Evolutionary conservation across 495 filamentous ascomycete genomes (phyloP).

Genomic region (Halenospora varia): DNA sequence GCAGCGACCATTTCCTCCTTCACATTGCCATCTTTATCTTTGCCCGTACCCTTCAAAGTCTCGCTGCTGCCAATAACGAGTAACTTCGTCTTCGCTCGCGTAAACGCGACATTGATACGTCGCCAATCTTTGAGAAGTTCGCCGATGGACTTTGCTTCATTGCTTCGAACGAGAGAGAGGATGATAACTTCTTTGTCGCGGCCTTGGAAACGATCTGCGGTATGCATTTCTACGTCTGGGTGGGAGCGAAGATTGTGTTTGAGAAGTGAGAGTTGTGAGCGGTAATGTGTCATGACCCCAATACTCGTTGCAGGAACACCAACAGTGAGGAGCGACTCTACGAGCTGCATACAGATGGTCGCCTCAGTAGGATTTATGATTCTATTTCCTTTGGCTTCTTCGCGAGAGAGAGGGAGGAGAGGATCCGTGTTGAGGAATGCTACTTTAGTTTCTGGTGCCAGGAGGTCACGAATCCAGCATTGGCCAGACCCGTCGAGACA

Average conservation of each 20-base stretch:
- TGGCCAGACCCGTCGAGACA: constrained; percentile 47
- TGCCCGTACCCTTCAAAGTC: constrained; percentile 55
- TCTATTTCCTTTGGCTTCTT: constrained; percentile 71
- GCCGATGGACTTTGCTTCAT: constrained; percentile 72
- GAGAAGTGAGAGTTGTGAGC: constrained; percentile 69
- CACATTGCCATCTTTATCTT: constrained; percentile 25
- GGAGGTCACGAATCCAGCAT: constrained; percentile 83
- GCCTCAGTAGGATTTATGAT: constrained; percentile 84
- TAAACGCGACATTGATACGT: constrained; percentile 92
- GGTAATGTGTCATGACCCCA: constrained; percentile 98
- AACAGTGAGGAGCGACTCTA: constrained; percentile 66
- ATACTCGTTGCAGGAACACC: constrained; percentile 75
- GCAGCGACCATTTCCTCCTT: constrained; percentile 71
- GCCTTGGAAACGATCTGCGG: constrained; percentile 93
- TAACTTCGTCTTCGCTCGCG: constrained; percentile 83
- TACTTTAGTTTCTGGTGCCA: constrained; percentile 66
- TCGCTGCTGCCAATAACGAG: constrained; percentile 76
- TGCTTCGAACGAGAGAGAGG: constrained; percentile 80
- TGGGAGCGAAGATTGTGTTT: constrained; percentile 38
- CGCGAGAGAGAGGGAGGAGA: constrained; percentile 57
- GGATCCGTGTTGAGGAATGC: constrained; percentile 85
- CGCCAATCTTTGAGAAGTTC: constrained; percentile 90
- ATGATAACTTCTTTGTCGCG: constrained; percentile 91
- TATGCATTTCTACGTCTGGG: constrained; percentile 80
- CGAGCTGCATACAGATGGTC: constrained; percentile 68